Evolutionary conservation across 2,329 filamentous ascomycete genomes (phyloP).

Genomic region (Ophiognomonia clavigignenti-juglandacearum): DNA sequence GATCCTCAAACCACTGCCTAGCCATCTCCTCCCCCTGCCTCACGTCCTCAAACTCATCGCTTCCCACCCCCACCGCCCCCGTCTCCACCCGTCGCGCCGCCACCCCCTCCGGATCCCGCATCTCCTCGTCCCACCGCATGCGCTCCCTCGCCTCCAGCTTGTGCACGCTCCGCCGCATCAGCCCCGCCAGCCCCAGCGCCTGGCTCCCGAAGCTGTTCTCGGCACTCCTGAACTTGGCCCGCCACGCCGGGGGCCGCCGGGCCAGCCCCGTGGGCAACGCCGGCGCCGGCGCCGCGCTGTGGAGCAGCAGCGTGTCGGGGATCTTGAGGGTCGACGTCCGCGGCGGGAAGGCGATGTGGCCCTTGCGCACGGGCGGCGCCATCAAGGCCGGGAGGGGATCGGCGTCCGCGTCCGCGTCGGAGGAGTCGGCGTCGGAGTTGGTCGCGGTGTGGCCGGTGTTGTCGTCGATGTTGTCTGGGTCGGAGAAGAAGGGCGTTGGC

Average conservation of each 20-base stretch:
- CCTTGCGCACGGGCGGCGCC: constrained; percentile 32
- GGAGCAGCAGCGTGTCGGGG: constrained; percentile 43
- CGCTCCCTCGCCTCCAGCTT: constrained; percentile 40
- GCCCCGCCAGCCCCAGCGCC: constrained; percentile 38
- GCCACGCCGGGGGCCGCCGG: constrained; percentile 14
- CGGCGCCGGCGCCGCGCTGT: constrained; percentile 29
- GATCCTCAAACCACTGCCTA: constrained; percentile 10
- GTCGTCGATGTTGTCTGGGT: not conserved
- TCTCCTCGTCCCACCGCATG: constrained; percentile 35
- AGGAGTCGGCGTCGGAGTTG: not conserved
- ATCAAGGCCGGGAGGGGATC: not conserved
- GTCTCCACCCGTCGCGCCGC: constrained; percentile 33
- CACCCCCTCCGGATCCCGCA: constrained; percentile 29
- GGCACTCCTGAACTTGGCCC: constrained; percentile 15
- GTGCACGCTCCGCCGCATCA: constrained; percentile 46
- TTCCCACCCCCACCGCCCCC: constrained; percentile 28
- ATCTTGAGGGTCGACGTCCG: constrained; percentile 41
- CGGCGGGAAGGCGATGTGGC: constrained; percentile 44
- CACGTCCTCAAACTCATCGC: not conserved
- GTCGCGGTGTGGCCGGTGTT: not conserved
- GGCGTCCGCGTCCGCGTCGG: not conserved
- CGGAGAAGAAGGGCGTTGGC: constrained; percentile 2
- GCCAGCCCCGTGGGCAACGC: not conserved
- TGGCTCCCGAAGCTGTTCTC: constrained; percentile 43
- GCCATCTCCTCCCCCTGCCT: constrained; percentile 5